phyloP scores from a whole-genome alignment of 768 basidiomycete genomes.

The Suillus lakei region DNA sequence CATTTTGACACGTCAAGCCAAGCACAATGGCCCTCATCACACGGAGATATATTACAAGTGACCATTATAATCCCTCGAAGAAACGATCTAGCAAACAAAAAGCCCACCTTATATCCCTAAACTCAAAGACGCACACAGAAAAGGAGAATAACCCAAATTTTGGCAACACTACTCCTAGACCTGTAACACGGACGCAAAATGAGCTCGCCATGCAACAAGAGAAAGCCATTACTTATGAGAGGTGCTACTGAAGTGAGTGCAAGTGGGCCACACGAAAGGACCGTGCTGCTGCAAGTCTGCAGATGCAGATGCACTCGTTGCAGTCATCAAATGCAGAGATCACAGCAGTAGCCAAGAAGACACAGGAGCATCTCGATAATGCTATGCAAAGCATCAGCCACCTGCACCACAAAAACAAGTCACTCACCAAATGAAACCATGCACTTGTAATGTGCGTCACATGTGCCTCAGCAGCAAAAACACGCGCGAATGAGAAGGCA shows the following conservation, averaged over 20 bases:
- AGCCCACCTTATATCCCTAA: no score
- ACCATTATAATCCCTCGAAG: no score
- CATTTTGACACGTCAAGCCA: no score
- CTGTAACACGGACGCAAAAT: no score
- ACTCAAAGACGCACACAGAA: no score
- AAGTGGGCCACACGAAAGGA: neutral
- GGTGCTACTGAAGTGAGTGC: neutral
- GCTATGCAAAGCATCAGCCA: neutral
- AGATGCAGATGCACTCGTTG: neutral
- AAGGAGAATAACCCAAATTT: no score
- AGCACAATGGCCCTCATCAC: no score
- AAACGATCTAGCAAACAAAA: no score
- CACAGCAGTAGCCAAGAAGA: neutral
- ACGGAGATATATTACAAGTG: no score
- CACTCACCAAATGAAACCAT: slow-evolving; percentile 2
- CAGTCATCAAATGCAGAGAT: neutral
- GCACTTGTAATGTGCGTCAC: slow-evolving; percentile 1
- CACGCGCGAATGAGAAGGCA: neutral
- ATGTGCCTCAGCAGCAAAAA: neutral
- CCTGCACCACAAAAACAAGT: neutral
- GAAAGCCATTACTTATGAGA: no score
- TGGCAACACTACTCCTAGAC: no score
- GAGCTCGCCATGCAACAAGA: no score
- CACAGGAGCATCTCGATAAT: neutral
- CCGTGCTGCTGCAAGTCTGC: neutral